These are phyloP conservation scores for Pythium myriotylum DNA, from an alignment of 352 stramenopile species.

Conservation along the genomic window DNA sequence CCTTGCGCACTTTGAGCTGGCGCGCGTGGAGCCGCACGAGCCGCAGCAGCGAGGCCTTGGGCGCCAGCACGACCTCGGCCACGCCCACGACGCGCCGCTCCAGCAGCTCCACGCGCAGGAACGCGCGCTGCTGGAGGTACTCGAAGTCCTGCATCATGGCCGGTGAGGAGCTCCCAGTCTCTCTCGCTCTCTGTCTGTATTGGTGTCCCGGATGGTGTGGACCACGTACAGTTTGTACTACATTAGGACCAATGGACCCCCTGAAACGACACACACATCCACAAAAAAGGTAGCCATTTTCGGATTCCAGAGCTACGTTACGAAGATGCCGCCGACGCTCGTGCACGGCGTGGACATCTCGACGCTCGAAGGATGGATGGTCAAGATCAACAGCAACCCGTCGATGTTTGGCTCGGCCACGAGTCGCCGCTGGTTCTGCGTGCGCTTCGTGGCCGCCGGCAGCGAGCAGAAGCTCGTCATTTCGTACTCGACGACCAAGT, in stretches of 20 bases:
- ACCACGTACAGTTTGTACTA: background rate
- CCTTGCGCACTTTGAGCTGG: constrained; percentile 59
- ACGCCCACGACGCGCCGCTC: constrained; percentile 59
- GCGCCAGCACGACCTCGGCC: constrained; percentile 72
- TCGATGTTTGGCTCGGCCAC: constrained; percentile 78
- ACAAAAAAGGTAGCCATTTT: too few relatives aligned
- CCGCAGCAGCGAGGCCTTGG: constrained; percentile 50
- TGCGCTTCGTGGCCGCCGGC: constrained; percentile 52
- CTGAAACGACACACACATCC: too few relatives aligned
- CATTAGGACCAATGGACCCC: background rate
- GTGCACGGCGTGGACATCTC: constrained; percentile 84
- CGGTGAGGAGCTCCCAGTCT: background rate
- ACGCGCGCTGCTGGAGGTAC: constrained; percentile 84
- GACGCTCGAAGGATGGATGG: constrained; percentile 82
- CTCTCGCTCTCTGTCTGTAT: background rate
- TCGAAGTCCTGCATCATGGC: constrained; percentile 83
- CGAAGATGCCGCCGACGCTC: constrained; percentile 39
- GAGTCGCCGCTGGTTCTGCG: constrained; percentile 79
- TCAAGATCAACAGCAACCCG: constrained; percentile 87
- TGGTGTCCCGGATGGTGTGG: background rate
- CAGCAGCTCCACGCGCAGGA: constrained; percentile 77
- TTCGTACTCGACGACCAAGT: constrained; percentile 85
- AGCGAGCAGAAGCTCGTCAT: constrained; percentile 69
- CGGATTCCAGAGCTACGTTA: background rate
- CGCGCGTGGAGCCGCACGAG: constrained; percentile 75